A percentile compares a stretch with the other conserved stretches of the same genome.
phyloP scores from a whole-genome alignment of 805 yeast genomes.

The Kodamaea leandrae region DNA sequence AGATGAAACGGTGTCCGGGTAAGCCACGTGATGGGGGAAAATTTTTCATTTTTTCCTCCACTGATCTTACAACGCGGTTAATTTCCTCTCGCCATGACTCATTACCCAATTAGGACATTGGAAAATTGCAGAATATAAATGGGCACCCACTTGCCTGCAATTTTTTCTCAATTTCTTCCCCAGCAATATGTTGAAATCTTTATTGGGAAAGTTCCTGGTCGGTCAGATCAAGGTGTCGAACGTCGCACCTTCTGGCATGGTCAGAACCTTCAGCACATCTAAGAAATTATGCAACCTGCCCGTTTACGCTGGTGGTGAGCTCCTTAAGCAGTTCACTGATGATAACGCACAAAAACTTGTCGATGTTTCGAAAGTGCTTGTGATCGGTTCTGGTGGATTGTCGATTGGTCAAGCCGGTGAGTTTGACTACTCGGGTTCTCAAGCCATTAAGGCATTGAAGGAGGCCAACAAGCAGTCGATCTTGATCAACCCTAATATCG shows the following conservation, averaged over 20 bases:
- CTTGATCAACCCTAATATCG: conserved; percentile 91
- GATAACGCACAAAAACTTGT: conserved; percentile 67
- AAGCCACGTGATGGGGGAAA: conserved; percentile 7
- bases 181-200: conserved; percentile 2
- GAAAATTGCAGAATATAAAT: conserved; percentile 17
- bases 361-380: conserved; percentile 81
- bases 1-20: too few species aligned
- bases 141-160: neutral
- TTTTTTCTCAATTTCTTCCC: conserved; percentile 2
- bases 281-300: conserved; percentile 16
- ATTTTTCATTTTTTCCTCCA: conserved; percentile 1
- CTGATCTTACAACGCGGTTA: conserved; percentile 25
- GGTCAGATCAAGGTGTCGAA: neutral
- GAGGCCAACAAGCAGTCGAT: conserved; percentile 86
- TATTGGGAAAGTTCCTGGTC: conserved; percentile 3
- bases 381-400: conserved; percentile 96
- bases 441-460: conserved; percentile 91
- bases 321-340: conserved; percentile 54
- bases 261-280: conserved; percentile 10
- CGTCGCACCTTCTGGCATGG: neutral
- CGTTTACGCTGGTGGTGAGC: conserved; percentile 61
- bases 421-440: conserved; percentile 95
- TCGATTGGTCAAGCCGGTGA: conserved; percentile 99
- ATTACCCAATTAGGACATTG: conserved; percentile 28
- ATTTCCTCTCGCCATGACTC: conserved; percentile 21